phyloP scores from a whole-genome alignment of 192 early-diverging fungal species.

The Coemansia sp. region DNA sequence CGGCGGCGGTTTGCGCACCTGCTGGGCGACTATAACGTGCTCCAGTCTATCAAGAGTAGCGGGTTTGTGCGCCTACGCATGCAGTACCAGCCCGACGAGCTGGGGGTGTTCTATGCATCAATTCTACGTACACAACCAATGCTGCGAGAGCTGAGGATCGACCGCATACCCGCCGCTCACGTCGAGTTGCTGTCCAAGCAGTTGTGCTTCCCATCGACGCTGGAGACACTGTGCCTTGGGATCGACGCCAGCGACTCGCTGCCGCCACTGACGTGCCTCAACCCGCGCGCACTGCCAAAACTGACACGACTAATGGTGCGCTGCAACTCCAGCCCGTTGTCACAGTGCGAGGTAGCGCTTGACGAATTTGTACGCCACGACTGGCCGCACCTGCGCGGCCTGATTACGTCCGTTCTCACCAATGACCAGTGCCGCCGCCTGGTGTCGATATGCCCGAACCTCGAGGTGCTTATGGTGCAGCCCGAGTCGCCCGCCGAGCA shows the following conservation, averaged over 20 bases:
- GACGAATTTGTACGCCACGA: constrained; percentile 45
- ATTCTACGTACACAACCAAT: constrained; percentile 44
- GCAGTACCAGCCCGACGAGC: constrained; percentile 54
- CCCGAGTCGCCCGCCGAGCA: constrained; percentile 50
- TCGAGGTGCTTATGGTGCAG: constrained; percentile 52
- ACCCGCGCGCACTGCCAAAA: constrained; percentile 40
- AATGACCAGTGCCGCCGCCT: constrained; percentile 43
- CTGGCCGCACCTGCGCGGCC: constrained; percentile 48
- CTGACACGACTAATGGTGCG: constrained; percentile 49
- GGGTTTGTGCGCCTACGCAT: constrained; percentile 42
- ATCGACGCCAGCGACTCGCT: constrained; percentile 45
- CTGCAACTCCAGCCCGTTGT: constrained; percentile 44
- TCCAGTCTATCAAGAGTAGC: constrained; percentile 33
- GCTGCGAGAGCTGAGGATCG: constrained; percentile 49
- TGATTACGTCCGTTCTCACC: constrained; percentile 46
- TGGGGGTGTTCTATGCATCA: constrained; percentile 52
- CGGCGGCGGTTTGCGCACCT: constrained; percentile 44
- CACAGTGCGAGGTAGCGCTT: constrained; percentile 38
- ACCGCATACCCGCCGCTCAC: constrained; percentile 39
- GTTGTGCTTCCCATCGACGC: constrained; percentile 45
- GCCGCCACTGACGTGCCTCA: constrained; percentile 42
- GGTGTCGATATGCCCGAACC: constrained; percentile 29
- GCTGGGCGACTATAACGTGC: constrained; percentile 50
- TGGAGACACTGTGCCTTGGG: constrained; percentile 50
- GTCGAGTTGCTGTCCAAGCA: constrained; percentile 45